A percentile compares a stretch with the other conserved stretches of the same genome.
phyloP scores from a whole-genome alignment of 352 stramenopile genomes.

The Peronosclerospora sorghi region DNA sequence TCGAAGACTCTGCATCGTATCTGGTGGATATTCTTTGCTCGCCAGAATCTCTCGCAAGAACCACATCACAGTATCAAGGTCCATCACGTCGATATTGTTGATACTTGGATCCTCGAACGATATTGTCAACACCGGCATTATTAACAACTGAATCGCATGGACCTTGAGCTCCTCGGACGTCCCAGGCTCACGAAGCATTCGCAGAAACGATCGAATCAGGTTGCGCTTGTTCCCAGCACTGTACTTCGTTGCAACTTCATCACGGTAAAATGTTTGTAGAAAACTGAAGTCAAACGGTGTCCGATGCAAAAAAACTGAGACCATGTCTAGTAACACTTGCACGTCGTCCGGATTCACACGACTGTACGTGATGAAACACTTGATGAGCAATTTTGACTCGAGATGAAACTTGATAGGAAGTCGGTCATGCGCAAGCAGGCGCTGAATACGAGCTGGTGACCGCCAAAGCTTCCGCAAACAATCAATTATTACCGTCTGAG shows the following conservation, averaged over 20 bases:
- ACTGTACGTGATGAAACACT: constrained; percentile 92
- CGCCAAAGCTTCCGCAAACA: constrained; percentile 92
- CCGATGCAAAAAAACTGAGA: constrained; percentile 90
- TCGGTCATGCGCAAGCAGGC: constrained; percentile 55
- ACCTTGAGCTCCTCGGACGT: constrained; percentile 87
- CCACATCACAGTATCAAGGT: constrained; percentile 79
- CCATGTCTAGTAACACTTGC: constrained; percentile 93
- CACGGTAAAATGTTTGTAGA: constrained; percentile 81
- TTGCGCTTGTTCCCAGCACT: constrained; percentile 59
- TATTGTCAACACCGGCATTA: constrained; percentile 88
- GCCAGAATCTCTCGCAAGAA: constrained; percentile 83
- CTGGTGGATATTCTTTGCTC: constrained; percentile 66
- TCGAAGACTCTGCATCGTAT: constrained; percentile 66
- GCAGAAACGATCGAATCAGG: constrained; percentile 86
- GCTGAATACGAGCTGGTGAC: constrained; percentile 69
- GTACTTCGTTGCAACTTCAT: constrained; percentile 70
- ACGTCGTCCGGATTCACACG: constrained; percentile 88
- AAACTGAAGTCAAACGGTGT: constrained; percentile 92
- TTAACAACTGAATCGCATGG: constrained; percentile 86
- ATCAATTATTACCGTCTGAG: constrained; percentile 84
- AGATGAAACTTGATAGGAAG: constrained; percentile 87
- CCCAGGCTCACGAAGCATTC: constrained; percentile 65
- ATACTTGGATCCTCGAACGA: constrained; percentile 74
- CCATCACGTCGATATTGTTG: constrained; percentile 79
- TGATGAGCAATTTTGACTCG: constrained; percentile 92